Percentiles rank a stretch among this genome's conserved stretches.
These are phyloP conservation scores for Zymoseptoria brevis DNA, from an alignment of 2,329 filamentous ascomycete genomes.

Conservation along the genomic window DNA sequence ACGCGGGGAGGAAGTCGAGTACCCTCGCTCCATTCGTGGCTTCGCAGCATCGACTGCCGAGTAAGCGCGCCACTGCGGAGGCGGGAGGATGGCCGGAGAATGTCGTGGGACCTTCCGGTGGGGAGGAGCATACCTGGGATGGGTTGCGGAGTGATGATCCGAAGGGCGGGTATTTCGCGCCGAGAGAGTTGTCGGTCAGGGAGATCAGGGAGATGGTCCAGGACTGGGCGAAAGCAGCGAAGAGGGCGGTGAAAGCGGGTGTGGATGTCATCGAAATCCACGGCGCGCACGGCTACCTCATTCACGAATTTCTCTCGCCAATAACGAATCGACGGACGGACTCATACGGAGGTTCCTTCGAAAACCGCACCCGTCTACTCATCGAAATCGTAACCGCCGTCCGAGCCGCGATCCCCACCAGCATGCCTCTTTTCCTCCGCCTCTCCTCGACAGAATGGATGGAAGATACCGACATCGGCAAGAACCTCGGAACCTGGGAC, in stretches of 20 bases:
- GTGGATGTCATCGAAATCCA: constrained; percentile 76
- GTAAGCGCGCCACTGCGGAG: constrained; percentile 44
- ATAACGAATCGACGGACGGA: constrained; percentile 60
- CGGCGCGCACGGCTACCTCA: constrained; percentile 69
- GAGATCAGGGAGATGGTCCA: constrained; percentile 60
- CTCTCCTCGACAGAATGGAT: constrained; percentile 69
- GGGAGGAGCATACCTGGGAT: constrained; percentile 35
- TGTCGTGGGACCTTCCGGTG: constrained; percentile 47
- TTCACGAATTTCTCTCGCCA: constrained; percentile 62
- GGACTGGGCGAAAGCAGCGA: constrained; percentile 55
- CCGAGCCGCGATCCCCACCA: constrained; percentile 52
- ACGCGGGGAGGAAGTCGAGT: constrained; percentile 61
- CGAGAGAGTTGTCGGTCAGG: constrained; percentile 47
- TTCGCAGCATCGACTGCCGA: constrained; percentile 29
- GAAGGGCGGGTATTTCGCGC: constrained; percentile 28
- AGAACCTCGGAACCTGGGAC: constrained; percentile 57
- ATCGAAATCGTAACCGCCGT: constrained; percentile 52
- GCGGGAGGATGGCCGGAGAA: constrained; percentile 48
- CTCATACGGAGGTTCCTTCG: constrained; percentile 58
- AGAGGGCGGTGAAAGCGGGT: constrained; percentile 49
- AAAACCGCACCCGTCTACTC: constrained; percentile 61
- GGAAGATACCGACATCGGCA: constrained; percentile 47
- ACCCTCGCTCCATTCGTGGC: constrained; percentile 55
- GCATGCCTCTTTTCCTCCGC: constrained; percentile 64
- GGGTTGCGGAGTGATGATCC: too few species aligned